phyloP scores from a whole-genome alignment of 1,284 basidiomycete species.

The Ceratobasidium sp. region DNA sequence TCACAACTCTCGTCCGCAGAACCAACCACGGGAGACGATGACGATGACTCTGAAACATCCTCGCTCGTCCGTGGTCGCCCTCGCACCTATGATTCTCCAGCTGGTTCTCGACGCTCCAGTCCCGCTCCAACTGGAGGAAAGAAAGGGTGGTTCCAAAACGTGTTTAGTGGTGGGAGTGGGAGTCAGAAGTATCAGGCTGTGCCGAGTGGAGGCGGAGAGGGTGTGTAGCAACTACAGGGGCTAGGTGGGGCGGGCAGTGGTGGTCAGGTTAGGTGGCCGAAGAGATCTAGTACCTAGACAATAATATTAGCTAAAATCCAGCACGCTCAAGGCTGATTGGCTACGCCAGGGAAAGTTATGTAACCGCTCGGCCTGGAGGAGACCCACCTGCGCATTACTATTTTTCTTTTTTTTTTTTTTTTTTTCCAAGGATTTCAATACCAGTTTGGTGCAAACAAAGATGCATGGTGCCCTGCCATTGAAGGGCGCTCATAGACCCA shows the following conservation, averaged over 20 bases:
- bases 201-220: slow-evolving; percentile 15
- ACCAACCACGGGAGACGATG: slow-evolving; percentile 64
- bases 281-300: not conserved
- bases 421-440: too few species aligned
- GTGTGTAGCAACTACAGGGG: slow-evolving; percentile 30
- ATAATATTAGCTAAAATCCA: not conserved
- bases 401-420: too few species aligned
- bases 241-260: not conserved
- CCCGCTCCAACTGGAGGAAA: slow-evolving; percentile 49
- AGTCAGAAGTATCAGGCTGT: slow-evolving; percentile 67
- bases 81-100: slow-evolving; percentile 56
- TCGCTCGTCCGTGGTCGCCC: slow-evolving; percentile 63
- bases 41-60: slow-evolving; percentile 79
- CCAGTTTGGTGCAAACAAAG: too few species aligned
- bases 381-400: too few species aligned
- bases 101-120: slow-evolving; percentile 56
- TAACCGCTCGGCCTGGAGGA: too few species aligned
- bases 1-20: slow-evolving; percentile 58
- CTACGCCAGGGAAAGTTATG: too few species aligned
- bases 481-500: too few species aligned
- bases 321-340: too few species aligned
- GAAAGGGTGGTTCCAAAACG: slow-evolving; percentile 66
- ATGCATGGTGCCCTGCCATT: too few species aligned
- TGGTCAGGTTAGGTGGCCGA: not conserved
- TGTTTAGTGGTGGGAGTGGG: slow-evolving; percentile 65